phyloP scores from a whole-genome alignment of 805 yeast genomes.

The Pichia phayaonensis region DNA sequence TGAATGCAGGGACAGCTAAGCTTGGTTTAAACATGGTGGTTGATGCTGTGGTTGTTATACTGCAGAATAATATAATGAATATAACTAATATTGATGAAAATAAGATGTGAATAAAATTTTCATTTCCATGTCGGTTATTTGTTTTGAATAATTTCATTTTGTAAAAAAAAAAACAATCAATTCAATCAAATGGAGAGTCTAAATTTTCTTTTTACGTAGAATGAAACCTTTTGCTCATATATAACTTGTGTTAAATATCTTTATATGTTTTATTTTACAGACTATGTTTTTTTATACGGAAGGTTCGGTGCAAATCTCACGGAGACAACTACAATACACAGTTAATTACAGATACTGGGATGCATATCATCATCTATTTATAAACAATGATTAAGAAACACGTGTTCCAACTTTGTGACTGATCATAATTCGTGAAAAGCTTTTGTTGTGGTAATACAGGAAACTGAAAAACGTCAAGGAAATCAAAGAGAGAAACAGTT shows the following conservation, averaged over 20 bases:
- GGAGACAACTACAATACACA: no score
- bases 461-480: no score
- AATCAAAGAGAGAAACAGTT: no score
- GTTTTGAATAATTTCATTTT: neutral
- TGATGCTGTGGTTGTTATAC: neutral
- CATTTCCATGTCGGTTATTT: neutral
- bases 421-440: neutral
- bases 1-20: constrained; percentile 12
- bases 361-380: neutral
- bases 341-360: neutral
- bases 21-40: constrained; percentile 12
- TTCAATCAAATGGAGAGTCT: neutral
- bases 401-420: neutral
- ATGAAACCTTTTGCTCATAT: no score
- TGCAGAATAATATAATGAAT: neutral
- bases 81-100: neutral
- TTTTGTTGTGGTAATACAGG: neutral
- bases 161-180: neutral
- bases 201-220: no score
- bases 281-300: no score
- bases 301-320: no score
- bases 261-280: no score
- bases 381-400: neutral
- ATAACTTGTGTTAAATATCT: no score
- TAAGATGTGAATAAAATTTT: neutral